Conservation (phyloP, 2,329 filamentous ascomycete genomes). For the Penicillium sclerotiorum region DNA sequence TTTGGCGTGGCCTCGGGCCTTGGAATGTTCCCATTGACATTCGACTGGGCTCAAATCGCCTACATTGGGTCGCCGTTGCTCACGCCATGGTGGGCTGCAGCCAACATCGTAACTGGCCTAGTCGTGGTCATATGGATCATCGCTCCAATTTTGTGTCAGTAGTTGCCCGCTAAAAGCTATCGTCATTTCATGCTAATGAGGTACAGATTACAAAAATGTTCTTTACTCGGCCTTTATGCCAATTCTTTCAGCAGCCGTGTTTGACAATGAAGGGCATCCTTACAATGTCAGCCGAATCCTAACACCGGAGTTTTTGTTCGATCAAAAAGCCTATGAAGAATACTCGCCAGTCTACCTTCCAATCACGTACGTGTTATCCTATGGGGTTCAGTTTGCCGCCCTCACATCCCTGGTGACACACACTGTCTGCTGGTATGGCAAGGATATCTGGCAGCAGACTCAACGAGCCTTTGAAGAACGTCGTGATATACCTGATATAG, state of each 20-base stretch:
- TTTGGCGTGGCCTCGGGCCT: conserved; percentile 85
- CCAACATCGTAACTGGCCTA: conserved; percentile 80
- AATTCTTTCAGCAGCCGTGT: conserved; percentile 80
- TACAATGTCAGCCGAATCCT: conserved; percentile 83
- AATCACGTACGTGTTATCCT: conserved; percentile 85
- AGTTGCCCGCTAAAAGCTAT: neutral
- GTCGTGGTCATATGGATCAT: conserved; percentile 83
- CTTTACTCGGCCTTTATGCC: conserved; percentile 85
- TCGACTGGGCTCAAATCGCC: conserved; percentile 89
- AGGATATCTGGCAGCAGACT: conserved; percentile 78
- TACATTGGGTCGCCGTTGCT: conserved; percentile 83
- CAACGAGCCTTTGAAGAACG: conserved; percentile 67
- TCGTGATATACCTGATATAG: conserved; percentile 52
- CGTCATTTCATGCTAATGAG: conserved; percentile 6
- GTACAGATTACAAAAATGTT: conserved; percentile 70
- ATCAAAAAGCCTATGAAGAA: conserved; percentile 72
- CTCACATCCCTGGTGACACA: conserved; percentile 78
- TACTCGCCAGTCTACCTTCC: conserved; percentile 85
- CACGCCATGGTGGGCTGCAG: conserved; percentile 82
- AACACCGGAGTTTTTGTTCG: conserved; percentile 75
- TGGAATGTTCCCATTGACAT: conserved; percentile 80
- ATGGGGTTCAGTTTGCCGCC: conserved; percentile 82
- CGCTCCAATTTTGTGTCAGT: conserved; percentile 70
- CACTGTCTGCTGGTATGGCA: conserved; percentile 81
- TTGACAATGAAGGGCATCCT: conserved; percentile 77